Evolutionary conservation across 106 monocot genomes (phyloP).

Genomic region (Acorus gramineus): DNA sequence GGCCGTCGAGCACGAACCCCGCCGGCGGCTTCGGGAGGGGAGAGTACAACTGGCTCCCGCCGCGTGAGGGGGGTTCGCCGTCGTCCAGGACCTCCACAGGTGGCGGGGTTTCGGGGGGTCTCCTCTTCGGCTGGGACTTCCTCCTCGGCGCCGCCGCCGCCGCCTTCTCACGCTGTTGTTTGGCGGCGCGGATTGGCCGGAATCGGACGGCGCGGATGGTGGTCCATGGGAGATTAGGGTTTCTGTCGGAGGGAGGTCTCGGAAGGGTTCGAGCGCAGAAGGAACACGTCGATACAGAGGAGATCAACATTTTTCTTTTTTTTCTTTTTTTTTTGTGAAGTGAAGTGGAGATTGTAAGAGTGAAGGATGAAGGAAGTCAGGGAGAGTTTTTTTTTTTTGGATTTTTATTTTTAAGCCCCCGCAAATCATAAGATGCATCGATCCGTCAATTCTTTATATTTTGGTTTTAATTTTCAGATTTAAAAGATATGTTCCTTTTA

Average conservation of each 20-base stretch:
- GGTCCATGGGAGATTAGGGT: not conserved
- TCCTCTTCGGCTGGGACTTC: constrained; percentile 13
- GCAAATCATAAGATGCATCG: too few relatives aligned
- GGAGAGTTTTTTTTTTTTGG: too few relatives aligned
- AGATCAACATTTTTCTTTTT: too few relatives aligned
- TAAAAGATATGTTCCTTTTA: too few relatives aligned
- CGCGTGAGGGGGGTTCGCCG: not conserved
- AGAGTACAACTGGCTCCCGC: constrained; percentile 8
- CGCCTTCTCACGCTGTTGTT: constrained; percentile 25
- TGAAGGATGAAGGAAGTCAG: too few relatives aligned
- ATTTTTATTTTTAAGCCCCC: too few relatives aligned
- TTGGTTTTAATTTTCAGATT: too few relatives aligned
- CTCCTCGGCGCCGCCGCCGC: constrained; percentile 16
- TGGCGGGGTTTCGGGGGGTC: constrained; percentile 12
- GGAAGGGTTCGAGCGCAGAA: not conserved
- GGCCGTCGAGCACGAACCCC: constrained; percentile 67
- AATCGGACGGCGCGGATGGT: not conserved
- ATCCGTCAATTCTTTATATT: too few relatives aligned
- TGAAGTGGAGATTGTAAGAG: too few relatives aligned
- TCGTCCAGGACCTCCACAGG: not conserved
- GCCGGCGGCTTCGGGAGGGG: constrained; percentile 84
- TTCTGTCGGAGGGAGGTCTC: not conserved
- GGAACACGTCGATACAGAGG: not conserved
- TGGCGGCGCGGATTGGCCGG: constrained; percentile 19
- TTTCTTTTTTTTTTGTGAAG: too few relatives aligned